A percentile compares a stretch with the other conserved stretches of the same genome.
phyloP scores from a whole-genome alignment of 2,329 filamentous ascomycete genomes.

The Xylaria multiplex region DNA sequence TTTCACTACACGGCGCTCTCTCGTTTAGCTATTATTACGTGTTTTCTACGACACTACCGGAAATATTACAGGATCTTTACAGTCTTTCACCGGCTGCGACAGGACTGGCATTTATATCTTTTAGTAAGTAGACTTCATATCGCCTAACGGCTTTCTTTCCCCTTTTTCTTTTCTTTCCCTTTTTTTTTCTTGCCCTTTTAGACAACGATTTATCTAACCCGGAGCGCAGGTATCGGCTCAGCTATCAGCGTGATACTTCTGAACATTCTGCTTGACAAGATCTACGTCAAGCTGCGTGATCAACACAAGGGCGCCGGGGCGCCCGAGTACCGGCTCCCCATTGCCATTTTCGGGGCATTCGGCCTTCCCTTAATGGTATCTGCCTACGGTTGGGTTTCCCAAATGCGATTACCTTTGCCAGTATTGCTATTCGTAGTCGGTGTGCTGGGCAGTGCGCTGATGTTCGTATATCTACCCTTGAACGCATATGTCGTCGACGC shows the following conservation, averaged over 20 bases:
- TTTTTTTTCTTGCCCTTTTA: too few species aligned
- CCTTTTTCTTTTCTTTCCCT: too few species aligned
- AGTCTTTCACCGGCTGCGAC: constrained; percentile 60
- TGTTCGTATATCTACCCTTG: constrained; percentile 60
- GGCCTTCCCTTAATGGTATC: constrained; percentile 57
- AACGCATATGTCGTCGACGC: constrained; percentile 68
- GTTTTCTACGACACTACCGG: constrained; percentile 63
- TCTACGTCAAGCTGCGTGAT: constrained; percentile 61
- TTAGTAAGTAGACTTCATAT: constrained; percentile 55
- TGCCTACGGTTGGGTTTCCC: constrained; percentile 63
- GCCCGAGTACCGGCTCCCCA: constrained; percentile 66
- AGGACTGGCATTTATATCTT: constrained; percentile 64
- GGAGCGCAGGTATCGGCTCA: constrained; percentile 58
- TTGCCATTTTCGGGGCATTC: constrained; percentile 59
- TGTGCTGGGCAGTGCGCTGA: constrained; percentile 57
- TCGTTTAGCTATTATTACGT: constrained; percentile 65
- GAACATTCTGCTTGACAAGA: constrained; percentile 62
- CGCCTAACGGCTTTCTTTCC: not conserved
- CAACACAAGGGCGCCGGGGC: constrained; percentile 53
- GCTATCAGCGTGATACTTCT: constrained; percentile 59
- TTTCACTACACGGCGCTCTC: constrained; percentile 59
- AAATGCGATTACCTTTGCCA: constrained; percentile 55
- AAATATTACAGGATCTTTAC: constrained; percentile 61
- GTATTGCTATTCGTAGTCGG: constrained; percentile 56
- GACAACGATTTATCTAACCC: constrained; percentile 36